These are phyloP conservation scores for Fusarium tricinctum DNA, from an alignment of 2,329 filamentous ascomycete species.

Conservation along the genomic window DNA sequence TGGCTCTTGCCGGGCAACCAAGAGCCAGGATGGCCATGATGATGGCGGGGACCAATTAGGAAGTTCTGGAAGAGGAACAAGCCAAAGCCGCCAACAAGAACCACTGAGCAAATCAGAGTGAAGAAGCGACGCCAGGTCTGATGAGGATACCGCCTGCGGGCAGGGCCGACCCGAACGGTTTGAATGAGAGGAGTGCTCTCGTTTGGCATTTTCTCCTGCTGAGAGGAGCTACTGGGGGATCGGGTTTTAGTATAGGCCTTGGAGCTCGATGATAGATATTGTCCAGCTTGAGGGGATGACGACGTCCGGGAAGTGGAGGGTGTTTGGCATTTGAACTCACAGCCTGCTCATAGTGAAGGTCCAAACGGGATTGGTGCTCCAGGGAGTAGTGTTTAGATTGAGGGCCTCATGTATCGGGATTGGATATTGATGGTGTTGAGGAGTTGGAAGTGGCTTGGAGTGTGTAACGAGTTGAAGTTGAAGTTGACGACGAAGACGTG, in stretches of 20 bases:
- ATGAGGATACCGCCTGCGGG: constrained; percentile 69
- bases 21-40: constrained; percentile 52
- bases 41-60: constrained; percentile 56
- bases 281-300: constrained; percentile 3
- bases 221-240: constrained; percentile 27
- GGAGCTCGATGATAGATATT: background rate
- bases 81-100: constrained; percentile 65
- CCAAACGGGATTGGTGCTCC: constrained; percentile 24
- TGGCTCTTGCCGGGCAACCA: constrained; percentile 47
- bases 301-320: constrained; percentile 35
- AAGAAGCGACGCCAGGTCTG: constrained; percentile 75
- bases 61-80: constrained; percentile 65
- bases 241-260: constrained; percentile 2
- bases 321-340: constrained; percentile 40
- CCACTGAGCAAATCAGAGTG: constrained; percentile 70
- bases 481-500: constrained; percentile 32
- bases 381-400: constrained; percentile 4
- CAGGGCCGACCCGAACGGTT: constrained; percentile 69
- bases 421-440: constrained; percentile 21
- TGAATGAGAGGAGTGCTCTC: constrained; percentile 78
- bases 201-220: constrained; percentile 54
- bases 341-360: constrained; percentile 41
- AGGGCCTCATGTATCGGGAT: constrained; percentile 19
- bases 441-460: constrained; percentile 13
- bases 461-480: constrained; percentile 6